Evolutionary conservation across 192 early-diverging fungal species (phyloP), one percentile per base, ranked within the genome.

Genomic region (Backusella liffmaniae): DNA sequence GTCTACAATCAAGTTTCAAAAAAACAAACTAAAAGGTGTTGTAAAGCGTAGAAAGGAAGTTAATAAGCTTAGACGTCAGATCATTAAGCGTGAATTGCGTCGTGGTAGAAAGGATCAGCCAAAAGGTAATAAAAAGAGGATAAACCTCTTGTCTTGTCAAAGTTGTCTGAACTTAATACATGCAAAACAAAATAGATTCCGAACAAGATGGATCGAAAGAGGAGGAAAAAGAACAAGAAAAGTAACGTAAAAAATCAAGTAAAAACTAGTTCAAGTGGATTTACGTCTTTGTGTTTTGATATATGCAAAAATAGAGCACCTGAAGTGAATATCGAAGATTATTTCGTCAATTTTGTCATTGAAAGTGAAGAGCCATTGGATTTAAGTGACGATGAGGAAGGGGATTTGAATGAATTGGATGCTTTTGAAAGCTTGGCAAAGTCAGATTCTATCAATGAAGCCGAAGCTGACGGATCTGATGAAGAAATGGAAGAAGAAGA

Each of bases 1-100:
- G 44, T 67, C 77, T 1, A 83, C 82, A 29, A 73, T 79, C 32
- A 83, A 83, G 36, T 83, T 83, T 66, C 77, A 83, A 76, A 83
- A 83, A 72, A 79, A 75, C 26, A 74, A 79, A 29, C 46, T 83
- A 23, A 79, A 79, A 44, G 75, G 73, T 21, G 76, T 75, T n/a
- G 66, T 83, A 30, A 78, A 83, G 51, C 75, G 73, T 23, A 75
- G 82, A 70, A 78, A 79, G 37, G 79, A 83, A 56, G 44, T 74
- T 1, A 59, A 73, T 8, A 83, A 83, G 29, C 15, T 79, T 9
- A 79, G 77, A 34, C 65, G 71, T 62, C 74, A 79, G 67, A 44
- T 77, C 39, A 46, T 67, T 23, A 49, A 69, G 9, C 69, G 77
- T 23, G 49, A 79, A 18, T 72, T 67, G 5, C 72, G 76, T 36